phyloP scores from a whole-genome alignment of 768 basidiomycete genomes.

The Phanerodontia chrysosporium region DNA sequence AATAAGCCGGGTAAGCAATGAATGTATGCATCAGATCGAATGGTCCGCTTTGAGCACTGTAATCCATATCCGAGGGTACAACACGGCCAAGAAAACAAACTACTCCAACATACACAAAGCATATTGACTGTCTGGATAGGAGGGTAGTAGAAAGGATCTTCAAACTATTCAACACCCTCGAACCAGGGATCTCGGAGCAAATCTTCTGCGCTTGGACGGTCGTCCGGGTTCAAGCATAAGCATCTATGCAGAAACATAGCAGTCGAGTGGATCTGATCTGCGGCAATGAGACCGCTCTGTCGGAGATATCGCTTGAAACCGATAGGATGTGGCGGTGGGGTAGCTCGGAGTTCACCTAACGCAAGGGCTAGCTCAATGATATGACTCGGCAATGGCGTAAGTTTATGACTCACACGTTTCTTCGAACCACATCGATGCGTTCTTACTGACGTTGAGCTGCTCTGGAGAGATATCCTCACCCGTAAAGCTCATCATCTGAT shows the following conservation, averaged over 20 bases:
- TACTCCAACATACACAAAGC: too few relatives aligned
- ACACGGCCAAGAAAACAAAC: too few relatives aligned
- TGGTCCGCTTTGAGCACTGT: too few relatives aligned
- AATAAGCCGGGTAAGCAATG: too few relatives aligned
- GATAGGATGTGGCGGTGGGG: neutral
- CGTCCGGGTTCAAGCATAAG: neutral
- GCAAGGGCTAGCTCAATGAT: neutral
- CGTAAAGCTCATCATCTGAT: neutral
- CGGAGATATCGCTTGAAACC: neutral
- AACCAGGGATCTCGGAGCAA: neutral
- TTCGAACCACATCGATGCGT: neutral
- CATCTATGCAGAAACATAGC: neutral
- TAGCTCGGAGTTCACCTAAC: neutral
- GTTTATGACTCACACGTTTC: neutral
- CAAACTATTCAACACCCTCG: neutral
- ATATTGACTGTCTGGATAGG: too few relatives aligned
- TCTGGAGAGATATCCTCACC: neutral
- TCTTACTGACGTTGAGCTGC: neutral
- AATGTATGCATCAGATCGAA: too few relatives aligned
- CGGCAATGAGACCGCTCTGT: neutral
- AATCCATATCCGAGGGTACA: too few relatives aligned
- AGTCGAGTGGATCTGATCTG: neutral
- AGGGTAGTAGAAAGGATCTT: too few relatives aligned
- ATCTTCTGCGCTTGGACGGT: neutral
- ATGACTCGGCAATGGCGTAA: neutral